A percentile compares a stretch with the other conserved stretches of the same genome.
phyloP scores from a whole-genome alignment of 345 rosid species.

The Lepidium didymum region DNA sequence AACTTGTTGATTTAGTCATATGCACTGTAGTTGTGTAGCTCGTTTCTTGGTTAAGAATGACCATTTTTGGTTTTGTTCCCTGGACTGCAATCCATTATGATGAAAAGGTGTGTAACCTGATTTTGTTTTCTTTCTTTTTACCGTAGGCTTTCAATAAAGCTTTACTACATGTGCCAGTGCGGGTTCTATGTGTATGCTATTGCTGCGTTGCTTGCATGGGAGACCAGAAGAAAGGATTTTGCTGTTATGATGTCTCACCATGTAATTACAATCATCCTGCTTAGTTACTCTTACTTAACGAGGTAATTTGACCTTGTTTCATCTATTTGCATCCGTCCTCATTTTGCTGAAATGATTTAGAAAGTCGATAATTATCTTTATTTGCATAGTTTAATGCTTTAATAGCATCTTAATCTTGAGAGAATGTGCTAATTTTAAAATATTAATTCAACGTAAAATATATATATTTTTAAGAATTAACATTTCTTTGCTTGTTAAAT shows the following conservation, averaged over 20 bases:
- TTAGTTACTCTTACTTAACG: constrained; percentile 68
- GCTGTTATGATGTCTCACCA: constrained; percentile 99
- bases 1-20: not conserved
- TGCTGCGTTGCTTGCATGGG: constrained; percentile 88
- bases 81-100: not conserved
- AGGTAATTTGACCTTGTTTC: constrained; percentile 39
- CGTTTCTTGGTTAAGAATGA: not conserved
- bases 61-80: not conserved
- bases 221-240: constrained; percentile 94
- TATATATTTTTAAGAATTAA: not conserved
- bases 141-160: constrained; percentile 56
- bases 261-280: constrained; percentile 71
- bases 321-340: not conserved
- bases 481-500: not conserved
- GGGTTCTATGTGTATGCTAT: constrained; percentile 81
- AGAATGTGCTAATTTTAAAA: not conserved
- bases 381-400: not conserved
- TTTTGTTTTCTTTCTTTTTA: not conserved
- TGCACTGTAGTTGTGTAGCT: not conserved
- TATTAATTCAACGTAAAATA: not conserved
- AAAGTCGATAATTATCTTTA: not conserved
- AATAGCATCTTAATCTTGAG: not conserved
- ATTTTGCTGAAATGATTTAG: not conserved
- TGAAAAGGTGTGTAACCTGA: not conserved
- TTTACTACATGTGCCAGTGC: constrained; percentile 88